A percentile compares a stretch with the other conserved stretches of the same genome.
phyloP scores from a whole-genome alignment of 2,329 filamentous ascomycete genomes.

The Hypoxylon sp. region DNA sequence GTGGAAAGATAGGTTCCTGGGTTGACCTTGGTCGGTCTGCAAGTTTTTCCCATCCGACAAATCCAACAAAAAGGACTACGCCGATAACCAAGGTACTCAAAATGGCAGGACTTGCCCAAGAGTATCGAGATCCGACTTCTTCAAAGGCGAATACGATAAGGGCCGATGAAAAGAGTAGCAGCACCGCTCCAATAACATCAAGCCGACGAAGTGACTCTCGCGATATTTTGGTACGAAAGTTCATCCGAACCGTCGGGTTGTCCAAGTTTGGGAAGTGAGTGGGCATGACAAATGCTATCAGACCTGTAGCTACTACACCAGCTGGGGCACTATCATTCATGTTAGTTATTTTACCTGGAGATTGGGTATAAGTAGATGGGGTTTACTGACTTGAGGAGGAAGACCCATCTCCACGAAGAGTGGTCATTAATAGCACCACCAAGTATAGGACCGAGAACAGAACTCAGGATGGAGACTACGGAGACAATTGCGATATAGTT shows the following conservation, averaged over 20 bases:
- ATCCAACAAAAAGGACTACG: conserved; percentile 38
- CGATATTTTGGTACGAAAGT: conserved; percentile 36
- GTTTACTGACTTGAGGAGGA: conserved; percentile 56
- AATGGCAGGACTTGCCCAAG: conserved; percentile 53
- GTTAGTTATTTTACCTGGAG: conserved; percentile 2
- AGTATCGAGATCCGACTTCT: conserved; percentile 52
- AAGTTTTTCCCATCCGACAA: conserved; percentile 45
- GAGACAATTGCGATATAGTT: conserved; percentile 48
- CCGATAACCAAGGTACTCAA: conserved; percentile 43
- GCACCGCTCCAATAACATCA: conserved; percentile 46
- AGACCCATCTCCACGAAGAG: conserved; percentile 57
- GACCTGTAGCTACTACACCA: conserved; percentile 39
- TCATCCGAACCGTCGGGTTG: conserved; percentile 15
- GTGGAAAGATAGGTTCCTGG: conserved; percentile 50
- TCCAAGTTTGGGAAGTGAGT: conserved; percentile 42
- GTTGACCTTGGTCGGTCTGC: conserved; percentile 28
- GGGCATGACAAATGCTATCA: conserved; percentile 43
- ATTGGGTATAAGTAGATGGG: not conserved
- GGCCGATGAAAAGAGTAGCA: conserved; percentile 52
- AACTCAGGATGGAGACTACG: conserved; percentile 52
- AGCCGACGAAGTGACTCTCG: conserved; percentile 41
- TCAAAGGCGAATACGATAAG: conserved; percentile 58
- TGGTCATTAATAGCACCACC: conserved; percentile 54
- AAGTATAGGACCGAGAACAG: conserved; percentile 53
- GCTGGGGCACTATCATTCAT: conserved; percentile 43